Conservation (phyloP, 208 protist species). For the Sergeia podlipaevii region DNA sequence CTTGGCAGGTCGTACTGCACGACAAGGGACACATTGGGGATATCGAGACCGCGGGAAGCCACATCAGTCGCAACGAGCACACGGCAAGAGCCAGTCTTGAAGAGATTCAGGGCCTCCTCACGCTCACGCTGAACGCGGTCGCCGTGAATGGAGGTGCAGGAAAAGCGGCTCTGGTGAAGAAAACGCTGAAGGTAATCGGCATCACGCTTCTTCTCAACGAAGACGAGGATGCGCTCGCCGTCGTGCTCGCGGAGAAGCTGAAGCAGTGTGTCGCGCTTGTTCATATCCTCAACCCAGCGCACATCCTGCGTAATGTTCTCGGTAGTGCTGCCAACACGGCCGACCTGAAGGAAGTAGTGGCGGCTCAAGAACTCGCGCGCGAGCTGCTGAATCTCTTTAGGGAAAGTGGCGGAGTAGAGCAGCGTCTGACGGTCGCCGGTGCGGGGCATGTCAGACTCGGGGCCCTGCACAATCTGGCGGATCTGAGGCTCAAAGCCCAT, state of each 20-base stretch:
- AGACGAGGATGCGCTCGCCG: conserved; percentile 89
- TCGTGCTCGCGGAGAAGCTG: conserved; percentile 62
- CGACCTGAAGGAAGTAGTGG: conserved; percentile 98
- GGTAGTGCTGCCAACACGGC: conserved; percentile 97
- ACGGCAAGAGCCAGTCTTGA: conserved; percentile 81
- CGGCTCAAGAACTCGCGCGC: conserved; percentile 96
- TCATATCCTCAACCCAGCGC: conserved; percentile 82
- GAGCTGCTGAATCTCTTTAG: conserved; percentile 97
- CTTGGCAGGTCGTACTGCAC: conserved; percentile 98
- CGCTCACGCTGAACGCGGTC: conserved; percentile 94
- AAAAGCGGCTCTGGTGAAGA: conserved; percentile 81
- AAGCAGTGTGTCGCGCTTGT: conserved; percentile 80
- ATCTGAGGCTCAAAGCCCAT: conserved; percentile 99
- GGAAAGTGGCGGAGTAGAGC: conserved; percentile 99
- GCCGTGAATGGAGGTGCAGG: conserved; percentile 96
- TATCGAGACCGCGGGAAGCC: conserved; percentile 97
- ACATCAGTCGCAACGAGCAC: conserved; percentile 98
- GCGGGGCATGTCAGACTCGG: conserved; percentile 93
- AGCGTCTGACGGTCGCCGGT: conserved; percentile 97
- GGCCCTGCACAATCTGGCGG: conserved; percentile 96
- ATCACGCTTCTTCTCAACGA: conserved; percentile 99
- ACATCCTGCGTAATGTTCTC: conserved; percentile 97
- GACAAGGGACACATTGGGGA: conserved; percentile 96
- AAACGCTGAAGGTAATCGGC: conserved; percentile 95
- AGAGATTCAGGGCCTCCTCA: conserved; percentile 87